Percentiles rank a stretch among this genome's conserved stretches.
These are phyloP conservation scores for Diaporthe australafricana DNA, from an alignment of 2,329 filamentous ascomycete genomes.

Conservation along the genomic window DNA sequence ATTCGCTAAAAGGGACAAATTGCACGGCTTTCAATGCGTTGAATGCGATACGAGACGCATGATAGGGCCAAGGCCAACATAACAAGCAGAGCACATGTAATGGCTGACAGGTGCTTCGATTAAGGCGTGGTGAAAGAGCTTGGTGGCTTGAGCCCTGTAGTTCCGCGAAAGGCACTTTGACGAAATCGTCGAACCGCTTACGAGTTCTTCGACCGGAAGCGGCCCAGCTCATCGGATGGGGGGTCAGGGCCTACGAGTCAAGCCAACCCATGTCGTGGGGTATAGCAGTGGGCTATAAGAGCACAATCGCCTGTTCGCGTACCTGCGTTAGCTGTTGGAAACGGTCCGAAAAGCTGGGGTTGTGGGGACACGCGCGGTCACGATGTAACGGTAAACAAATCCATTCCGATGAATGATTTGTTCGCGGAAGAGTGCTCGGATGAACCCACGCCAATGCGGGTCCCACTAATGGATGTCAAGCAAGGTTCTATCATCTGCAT, in stretches of 20 bases:
- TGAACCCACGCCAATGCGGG: conserved; percentile 14
- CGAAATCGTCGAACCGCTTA: not conserved
- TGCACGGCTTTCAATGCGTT: too few species aligned
- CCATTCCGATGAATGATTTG: conserved; percentile 4
- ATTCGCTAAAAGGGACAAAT: too few species aligned
- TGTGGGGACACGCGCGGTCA: conserved; percentile 18
- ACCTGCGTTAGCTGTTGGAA: conserved; percentile 4
- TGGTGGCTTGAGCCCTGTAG: not conserved
- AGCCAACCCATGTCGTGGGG: conserved; percentile 14
- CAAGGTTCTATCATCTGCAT: not conserved
- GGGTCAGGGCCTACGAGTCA: conserved; percentile 14
- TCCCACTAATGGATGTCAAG: not conserved
- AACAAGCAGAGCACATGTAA: too few species aligned
- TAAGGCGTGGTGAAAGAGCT: too few species aligned
- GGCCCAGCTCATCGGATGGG: conserved; percentile 7
- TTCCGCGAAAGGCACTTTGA: not conserved
- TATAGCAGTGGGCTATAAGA: conserved; percentile 16
- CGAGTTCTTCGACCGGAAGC: not conserved
- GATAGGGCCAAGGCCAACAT: too few species aligned
- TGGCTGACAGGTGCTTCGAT: too few species aligned
- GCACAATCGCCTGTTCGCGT: not conserved
- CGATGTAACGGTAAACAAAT: conserved; percentile 18
- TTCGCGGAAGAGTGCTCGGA: conserved; percentile 19
- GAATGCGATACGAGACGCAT: too few species aligned
- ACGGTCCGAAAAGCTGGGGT: conserved; percentile 25